Evolutionary conservation across 306 rosid species (phyloP).

Genomic region (Cucurbita argyrosperma): DNA sequence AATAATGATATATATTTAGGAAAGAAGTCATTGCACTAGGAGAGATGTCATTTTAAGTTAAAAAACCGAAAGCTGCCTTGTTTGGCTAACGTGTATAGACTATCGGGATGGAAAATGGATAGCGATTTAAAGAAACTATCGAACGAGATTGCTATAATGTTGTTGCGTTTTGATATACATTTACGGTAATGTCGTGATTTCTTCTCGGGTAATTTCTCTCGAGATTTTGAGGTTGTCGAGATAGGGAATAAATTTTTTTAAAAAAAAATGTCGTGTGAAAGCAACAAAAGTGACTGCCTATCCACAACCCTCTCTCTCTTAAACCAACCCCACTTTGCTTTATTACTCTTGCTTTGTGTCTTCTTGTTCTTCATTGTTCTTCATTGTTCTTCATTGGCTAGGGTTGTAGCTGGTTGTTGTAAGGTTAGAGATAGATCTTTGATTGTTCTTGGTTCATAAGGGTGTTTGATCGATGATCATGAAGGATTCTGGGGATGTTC

Average conservation of each 20-base stretch:
- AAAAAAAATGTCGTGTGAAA: conserved; percentile 57
- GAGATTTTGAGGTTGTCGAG: no score
- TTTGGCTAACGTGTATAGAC: not conserved
- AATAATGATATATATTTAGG: not conserved
- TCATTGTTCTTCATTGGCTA: not conserved
- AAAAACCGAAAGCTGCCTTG: conserved; percentile 37
- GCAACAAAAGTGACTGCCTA: conserved; percentile 98
- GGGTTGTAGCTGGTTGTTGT: not conserved
- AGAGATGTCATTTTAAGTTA: conserved; percentile 42
- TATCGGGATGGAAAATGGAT: not conserved
- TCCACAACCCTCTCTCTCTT: conserved; percentile 53
- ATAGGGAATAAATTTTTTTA: no score
- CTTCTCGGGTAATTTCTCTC: no score
- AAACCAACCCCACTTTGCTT: conserved; percentile 61
- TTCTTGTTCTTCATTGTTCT: not conserved
- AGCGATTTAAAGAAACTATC: no score
- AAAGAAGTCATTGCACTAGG: conserved; percentile 28
- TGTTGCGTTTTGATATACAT: no score
- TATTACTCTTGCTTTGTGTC: conserved; percentile 7
- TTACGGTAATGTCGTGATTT: no score
- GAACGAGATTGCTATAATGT: no score
- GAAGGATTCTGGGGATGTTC: conserved; percentile 35
- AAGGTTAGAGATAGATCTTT: no score
- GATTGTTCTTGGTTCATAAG: no score
- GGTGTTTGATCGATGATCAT: conserved; percentile 9